A percentile compares a stretch with the other conserved stretches of the same genome.
These are phyloP conservation scores for Backusella tuberculispora DNA, from an alignment of 192 early-diverging fungal genomes.

Conservation along the genomic window DNA sequence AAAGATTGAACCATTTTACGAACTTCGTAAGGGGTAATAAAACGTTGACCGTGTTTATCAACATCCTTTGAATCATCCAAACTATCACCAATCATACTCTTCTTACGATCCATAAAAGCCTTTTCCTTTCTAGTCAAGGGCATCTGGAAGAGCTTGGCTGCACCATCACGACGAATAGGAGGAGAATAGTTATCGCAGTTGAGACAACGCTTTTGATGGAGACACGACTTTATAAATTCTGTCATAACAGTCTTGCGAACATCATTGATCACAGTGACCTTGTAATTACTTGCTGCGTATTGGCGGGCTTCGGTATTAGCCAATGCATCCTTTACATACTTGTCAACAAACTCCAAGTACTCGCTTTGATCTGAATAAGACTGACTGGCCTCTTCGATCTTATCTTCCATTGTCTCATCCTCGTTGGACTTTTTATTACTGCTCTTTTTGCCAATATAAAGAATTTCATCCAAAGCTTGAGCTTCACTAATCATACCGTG, in stretches of 20 bases:
- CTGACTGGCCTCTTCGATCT: constrained; percentile 53
- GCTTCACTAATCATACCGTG: constrained; percentile 88
- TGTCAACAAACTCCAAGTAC: constrained; percentile 61
- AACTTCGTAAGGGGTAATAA: constrained; percentile 77
- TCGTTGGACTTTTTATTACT: constrained; percentile 28
- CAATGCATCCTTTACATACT: constrained; percentile 48
- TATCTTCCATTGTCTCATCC: constrained; percentile 50
- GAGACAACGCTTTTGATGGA: constrained; percentile 55
- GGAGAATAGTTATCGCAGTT: constrained; percentile 69
- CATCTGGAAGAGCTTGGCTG: constrained; percentile 84
- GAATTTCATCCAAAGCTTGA: constrained; percentile 73
- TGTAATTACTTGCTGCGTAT: constrained; percentile 45
- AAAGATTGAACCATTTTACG: constrained; percentile 76
- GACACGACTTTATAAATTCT: constrained; percentile 51
- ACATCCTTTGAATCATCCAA: constrained; percentile 39
- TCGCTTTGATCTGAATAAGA: constrained; percentile 50
- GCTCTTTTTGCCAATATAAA: constrained; percentile 45
- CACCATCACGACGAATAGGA: constrained; percentile 80
- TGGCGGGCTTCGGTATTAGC: constrained; percentile 30
- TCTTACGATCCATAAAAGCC: constrained; percentile 50
- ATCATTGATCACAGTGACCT: constrained; percentile 58
- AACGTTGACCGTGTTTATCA: constrained; percentile 44
- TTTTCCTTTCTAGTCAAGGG: constrained; percentile 69
- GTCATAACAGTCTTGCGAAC: constrained; percentile 52
- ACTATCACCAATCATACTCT: constrained; percentile 39